These are phyloP conservation scores for Usnea hakonensis DNA, from an alignment of 495 filamentous ascomycete genomes.

Conservation along the genomic window DNA sequence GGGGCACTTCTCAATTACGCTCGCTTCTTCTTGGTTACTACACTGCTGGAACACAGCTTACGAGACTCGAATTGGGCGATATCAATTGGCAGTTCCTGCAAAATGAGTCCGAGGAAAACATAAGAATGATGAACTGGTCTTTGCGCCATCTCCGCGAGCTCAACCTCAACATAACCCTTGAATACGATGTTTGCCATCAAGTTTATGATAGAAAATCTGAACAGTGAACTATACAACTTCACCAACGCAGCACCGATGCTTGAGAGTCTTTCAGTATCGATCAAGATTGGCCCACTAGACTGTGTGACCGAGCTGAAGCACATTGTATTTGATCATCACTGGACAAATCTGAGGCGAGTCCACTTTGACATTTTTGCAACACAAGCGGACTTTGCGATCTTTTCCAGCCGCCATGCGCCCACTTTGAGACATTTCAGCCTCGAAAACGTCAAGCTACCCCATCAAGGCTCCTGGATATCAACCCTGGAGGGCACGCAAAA, in stretches of 20 bases:
- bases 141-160: background rate
- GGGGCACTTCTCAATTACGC: background rate
- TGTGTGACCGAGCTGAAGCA: background rate
- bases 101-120: background rate
- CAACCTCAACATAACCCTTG: background rate
- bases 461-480: background rate
- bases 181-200: background rate
- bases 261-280: background rate
- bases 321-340: background rate
- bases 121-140: background rate
- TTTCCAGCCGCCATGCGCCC: background rate
- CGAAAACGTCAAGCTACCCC: background rate
- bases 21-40: background rate
- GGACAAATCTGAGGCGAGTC: background rate
- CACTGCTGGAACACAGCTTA: background rate
- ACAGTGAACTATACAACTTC: background rate
- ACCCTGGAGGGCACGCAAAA: background rate
- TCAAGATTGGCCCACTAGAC: background rate
- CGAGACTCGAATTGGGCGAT: background rate
- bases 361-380: background rate
- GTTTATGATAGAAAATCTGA: background rate
- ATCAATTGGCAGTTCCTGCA: conserved; percentile 1
- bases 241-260: background rate
- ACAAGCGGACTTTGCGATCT: background rate
- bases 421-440: background rate